phyloP scores from a whole-genome alignment of 2,329 filamentous ascomycete genomes.

The Claviceps sp. region DNA sequence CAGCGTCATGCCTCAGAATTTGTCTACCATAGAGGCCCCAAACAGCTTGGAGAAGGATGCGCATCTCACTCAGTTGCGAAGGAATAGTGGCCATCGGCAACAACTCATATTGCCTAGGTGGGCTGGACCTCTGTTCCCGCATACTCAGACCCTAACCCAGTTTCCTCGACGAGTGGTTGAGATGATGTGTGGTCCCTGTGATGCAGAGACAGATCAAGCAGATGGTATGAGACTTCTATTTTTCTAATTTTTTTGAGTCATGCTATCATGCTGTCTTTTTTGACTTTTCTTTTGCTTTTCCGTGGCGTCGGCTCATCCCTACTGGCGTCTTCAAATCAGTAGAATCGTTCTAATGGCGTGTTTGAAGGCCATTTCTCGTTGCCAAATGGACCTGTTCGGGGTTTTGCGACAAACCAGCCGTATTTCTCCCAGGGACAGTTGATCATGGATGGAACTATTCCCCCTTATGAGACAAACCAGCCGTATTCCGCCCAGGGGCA shows the following conservation, averaged over 20 bases:
- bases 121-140: conserved; percentile 10
- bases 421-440: conserved; percentile 10
- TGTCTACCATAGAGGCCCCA: conserved; percentile 4
- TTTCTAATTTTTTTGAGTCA: neutral
- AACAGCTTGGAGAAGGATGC: neutral
- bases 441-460: conserved; percentile 5
- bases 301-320: neutral
- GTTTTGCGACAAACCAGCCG: conserved; percentile 17
- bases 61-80: neutral
- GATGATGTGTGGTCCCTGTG: conserved; percentile 20
- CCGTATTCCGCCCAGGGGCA: too few species aligned
- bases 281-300: neutral
- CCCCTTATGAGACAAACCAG: too few species aligned
- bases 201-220: conserved; percentile 13
- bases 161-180: conserved; percentile 17
- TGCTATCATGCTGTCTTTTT: fast-evolving
- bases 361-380: conserved; percentile 22
- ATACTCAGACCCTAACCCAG: conserved; percentile 13
- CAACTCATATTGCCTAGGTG: conserved; percentile 12
- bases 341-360: neutral
- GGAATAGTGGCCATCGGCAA: conserved; percentile 6
- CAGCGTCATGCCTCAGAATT: conserved; percentile 17
- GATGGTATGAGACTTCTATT: conserved; percentile 15
- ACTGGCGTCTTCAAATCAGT: neutral
- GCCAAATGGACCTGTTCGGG: conserved; percentile 11